A percentile compares a stretch with the other conserved stretches of the same genome.
Conservation (phyloP, 257 asterid species). For the Sherardia arvensis region DNA sequence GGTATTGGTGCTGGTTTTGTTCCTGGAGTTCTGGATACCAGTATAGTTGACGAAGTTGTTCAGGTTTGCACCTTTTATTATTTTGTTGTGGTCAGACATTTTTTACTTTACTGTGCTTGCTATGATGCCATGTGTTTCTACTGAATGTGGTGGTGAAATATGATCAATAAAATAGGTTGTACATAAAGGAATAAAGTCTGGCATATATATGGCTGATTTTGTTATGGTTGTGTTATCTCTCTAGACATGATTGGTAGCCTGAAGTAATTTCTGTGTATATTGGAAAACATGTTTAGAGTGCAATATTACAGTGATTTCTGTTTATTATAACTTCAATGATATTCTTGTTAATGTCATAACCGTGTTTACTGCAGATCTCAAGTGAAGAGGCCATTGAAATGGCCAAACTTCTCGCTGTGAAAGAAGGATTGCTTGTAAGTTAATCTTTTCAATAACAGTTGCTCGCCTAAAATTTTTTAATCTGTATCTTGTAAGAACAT, state of each 20-base stretch:
- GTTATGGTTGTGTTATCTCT: neutral
- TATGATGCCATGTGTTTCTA: neutral
- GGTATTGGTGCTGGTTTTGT: slow-evolving; percentile 97
- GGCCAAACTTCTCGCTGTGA: slow-evolving; percentile 82
- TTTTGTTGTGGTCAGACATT: neutral
- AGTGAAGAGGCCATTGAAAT: slow-evolving; percentile 90
- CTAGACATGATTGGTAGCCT: neutral
- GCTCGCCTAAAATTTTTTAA: neutral
- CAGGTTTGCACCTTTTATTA: slow-evolving; percentile 42
- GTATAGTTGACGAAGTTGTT: slow-evolving; percentile 73
- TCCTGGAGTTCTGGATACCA: slow-evolving; percentile 75
- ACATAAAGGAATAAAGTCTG: neutral
- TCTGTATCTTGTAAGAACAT: neutral
- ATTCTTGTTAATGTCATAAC: neutral
- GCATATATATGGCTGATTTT: neutral
- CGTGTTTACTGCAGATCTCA: slow-evolving; percentile 41
- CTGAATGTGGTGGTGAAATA: neutral
- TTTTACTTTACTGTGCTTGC: neutral
- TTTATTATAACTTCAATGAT: neutral
- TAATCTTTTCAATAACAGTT: neutral
- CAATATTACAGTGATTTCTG: neutral
- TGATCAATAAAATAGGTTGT: neutral
- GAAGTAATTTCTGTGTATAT: neutral
- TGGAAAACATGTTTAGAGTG: neutral
- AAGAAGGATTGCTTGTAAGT: slow-evolving; percentile 87